phyloP scores from a whole-genome alignment of 2,329 filamentous ascomycete species.

The Diaporthe australafricana region DNA sequence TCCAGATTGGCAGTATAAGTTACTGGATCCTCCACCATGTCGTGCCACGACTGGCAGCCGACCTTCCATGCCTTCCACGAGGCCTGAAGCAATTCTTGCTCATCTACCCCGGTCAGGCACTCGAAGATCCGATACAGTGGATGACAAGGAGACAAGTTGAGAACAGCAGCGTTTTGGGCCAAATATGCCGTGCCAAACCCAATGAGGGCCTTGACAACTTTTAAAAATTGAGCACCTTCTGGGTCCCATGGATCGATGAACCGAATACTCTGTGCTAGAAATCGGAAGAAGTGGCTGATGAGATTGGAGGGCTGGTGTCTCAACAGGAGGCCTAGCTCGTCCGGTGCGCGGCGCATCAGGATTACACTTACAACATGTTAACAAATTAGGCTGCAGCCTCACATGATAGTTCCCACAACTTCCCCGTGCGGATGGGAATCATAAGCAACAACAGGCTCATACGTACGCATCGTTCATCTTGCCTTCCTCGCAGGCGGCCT shows the following conservation, averaged over 20 bases:
- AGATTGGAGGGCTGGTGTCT: neutral
- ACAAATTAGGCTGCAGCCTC: neutral
- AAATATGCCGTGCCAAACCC: neutral
- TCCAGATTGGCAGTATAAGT: neutral
- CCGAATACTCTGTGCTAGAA: neutral
- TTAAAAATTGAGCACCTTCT: neutral
- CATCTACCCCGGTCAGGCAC: neutral
- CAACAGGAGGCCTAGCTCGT: neutral
- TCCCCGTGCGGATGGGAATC: neutral
- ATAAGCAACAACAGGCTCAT: neutral
- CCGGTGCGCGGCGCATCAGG: neutral
- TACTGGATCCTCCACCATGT: neutral
- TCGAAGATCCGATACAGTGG: neutral
- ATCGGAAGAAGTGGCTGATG: constrained; percentile 1
- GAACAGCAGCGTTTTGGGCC: neutral
- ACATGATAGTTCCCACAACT: neutral
- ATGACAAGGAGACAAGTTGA: neutral
- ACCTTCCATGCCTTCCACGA: constrained; percentile 5
- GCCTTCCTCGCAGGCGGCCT: neutral
- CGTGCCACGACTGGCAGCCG: constrained; percentile 7
- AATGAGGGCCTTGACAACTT: neutral
- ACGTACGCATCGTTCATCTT: constrained; percentile 7
- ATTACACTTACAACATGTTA: neutral
- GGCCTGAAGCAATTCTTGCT: constrained; percentile 1
- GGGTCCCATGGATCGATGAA: neutral